Conservation (phyloP, 2,329 filamentous ascomycete species). For the Curvularia verruculosa region DNA sequence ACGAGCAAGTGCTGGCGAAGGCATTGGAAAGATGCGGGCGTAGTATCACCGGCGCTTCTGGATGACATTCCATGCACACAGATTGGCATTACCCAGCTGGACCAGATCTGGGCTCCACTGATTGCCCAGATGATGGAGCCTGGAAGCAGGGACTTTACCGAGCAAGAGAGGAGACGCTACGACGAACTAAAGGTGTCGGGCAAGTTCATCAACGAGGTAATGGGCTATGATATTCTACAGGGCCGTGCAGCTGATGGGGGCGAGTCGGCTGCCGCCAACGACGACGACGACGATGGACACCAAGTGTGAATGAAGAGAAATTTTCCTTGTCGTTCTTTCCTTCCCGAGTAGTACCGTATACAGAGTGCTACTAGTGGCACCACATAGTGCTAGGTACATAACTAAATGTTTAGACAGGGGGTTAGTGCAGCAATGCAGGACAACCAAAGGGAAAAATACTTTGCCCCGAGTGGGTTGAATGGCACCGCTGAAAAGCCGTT, state of each 20-base stretch:
- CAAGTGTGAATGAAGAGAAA: constrained; percentile 16
- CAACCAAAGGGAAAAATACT: not conserved
- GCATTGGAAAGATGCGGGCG: constrained; percentile 45
- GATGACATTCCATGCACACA: constrained; percentile 46
- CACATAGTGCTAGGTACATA: too few species aligned
- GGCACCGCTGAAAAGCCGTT: constrained; percentile 8
- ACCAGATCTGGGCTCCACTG: constrained; percentile 46
- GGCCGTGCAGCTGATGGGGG: constrained; percentile 36
- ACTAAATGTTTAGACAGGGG: not conserved
- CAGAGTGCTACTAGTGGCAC: too few species aligned
- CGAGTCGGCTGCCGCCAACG: too few species aligned
- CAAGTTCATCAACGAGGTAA: constrained; percentile 46
- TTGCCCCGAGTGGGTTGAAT: not conserved
- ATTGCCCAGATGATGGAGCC: constrained; percentile 42
- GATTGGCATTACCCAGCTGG: constrained; percentile 46
- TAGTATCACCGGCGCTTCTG: constrained; percentile 42
- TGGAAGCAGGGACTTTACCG: constrained; percentile 37
- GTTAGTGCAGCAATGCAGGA: not conserved
- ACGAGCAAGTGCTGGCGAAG: constrained; percentile 43
- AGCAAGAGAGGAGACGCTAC: constrained; percentile 37
- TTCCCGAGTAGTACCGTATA: too few species aligned
- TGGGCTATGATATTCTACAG: constrained; percentile 46
- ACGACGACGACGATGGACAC: constrained; percentile 32
- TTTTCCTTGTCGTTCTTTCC: too few species aligned
- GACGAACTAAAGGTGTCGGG: constrained; percentile 35